Percentiles rank a stretch among this genome's conserved stretches.
Evolutionary conservation across 108 stramenopile genomes (phyloP).

Genomic region (Nitzschia palea): DNA sequence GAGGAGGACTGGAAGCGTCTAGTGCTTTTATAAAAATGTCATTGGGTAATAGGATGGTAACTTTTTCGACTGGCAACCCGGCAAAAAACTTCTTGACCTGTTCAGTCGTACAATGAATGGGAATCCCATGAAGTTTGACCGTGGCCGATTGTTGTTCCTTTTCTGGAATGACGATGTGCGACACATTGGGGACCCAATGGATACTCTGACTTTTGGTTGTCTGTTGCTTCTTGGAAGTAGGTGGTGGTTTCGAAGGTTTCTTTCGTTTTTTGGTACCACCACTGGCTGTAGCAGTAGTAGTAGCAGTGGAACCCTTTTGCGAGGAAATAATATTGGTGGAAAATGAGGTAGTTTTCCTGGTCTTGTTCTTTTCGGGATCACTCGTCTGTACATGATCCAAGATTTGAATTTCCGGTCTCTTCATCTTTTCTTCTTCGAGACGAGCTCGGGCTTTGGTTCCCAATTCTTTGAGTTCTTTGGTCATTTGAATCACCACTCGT

Average conservation of each 20-base stretch:
- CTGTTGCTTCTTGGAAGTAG: conserved; percentile 5
- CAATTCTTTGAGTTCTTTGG: conserved; percentile 41
- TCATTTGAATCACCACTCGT: conserved; percentile 14
- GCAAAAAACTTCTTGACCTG: conserved; percentile 67
- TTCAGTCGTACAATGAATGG: conserved; percentile 46
- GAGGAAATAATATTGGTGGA: not conserved
- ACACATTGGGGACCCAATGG: conserved; percentile 43
- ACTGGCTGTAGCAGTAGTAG: not conserved
- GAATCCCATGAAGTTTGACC: conserved; percentile 72
- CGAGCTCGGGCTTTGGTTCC: conserved; percentile 60
- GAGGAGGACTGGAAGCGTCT: conserved; percentile 31
- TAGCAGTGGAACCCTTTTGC: not conserved
- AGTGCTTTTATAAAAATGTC: conserved; percentile 30
- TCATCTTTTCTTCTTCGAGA: conserved; percentile 59
- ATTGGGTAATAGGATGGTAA: conserved; percentile 56
- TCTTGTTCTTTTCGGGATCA: not conserved
- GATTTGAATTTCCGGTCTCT: conserved; percentile 64
- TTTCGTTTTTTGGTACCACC: not conserved
- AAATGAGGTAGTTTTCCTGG: conserved; percentile 5
- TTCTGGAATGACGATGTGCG: conserved; percentile 23
- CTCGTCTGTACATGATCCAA: conserved; percentile 17
- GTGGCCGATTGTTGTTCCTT: conserved; percentile 55
- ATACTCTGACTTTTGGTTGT: conserved; percentile 1
- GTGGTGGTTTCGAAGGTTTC: not conserved
- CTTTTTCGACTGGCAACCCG: conserved; percentile 56